phyloP scores from a whole-genome alignment of 2,329 filamentous ascomycete genomes.

The Tothia fuscella region DNA sequence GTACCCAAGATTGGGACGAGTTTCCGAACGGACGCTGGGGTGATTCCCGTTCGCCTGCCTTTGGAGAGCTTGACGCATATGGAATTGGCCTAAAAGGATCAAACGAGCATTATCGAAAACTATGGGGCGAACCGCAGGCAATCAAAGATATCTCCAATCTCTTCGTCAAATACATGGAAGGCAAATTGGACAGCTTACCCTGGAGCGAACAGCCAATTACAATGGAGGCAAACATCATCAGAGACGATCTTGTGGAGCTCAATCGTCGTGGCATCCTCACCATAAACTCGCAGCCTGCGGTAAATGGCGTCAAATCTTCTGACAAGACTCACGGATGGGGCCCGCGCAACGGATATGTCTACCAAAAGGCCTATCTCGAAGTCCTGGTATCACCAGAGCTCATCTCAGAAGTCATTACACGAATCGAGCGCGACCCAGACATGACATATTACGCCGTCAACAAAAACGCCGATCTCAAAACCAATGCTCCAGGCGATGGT shows the following conservation, averaged over 20 bases:
- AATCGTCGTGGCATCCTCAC: slow-evolving; percentile 83
- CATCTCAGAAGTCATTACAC: slow-evolving; percentile 62
- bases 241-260: slow-evolving; percentile 62
- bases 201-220: slow-evolving; percentile 91
- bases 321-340: slow-evolving; percentile 89
- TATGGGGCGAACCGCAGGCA: slow-evolving; percentile 78
- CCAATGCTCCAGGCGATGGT: slow-evolving; percentile 72
- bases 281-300: slow-evolving; percentile 93
- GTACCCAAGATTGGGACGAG: slow-evolving; percentile 97
- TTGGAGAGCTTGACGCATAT: slow-evolving; percentile 89
- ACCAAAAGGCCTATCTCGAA: slow-evolving; percentile 96
- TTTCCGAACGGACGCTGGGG: slow-evolving; percentile 99
- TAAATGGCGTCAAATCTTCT: slow-evolving; percentile 80
- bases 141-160: slow-evolving; percentile 70
- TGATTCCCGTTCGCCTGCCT: slow-evolving; percentile 89
- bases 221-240: slow-evolving; percentile 68
- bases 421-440: slow-evolving; percentile 66
- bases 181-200: slow-evolving; percentile 68
- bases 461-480: slow-evolving; percentile 67
- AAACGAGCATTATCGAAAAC: slow-evolving; percentile 89
- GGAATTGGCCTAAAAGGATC: slow-evolving; percentile 88
- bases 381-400: slow-evolving; percentile 73
- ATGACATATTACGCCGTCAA: slow-evolving; percentile 93
- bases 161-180: slow-evolving; percentile 75
- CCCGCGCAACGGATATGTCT: slow-evolving; percentile 87